Percentiles rank a stretch among this genome's conserved stretches.
phyloP scores from a whole-genome alignment of 495 filamentous ascomycete genomes.

The Aspergillus mulundensis region DNA sequence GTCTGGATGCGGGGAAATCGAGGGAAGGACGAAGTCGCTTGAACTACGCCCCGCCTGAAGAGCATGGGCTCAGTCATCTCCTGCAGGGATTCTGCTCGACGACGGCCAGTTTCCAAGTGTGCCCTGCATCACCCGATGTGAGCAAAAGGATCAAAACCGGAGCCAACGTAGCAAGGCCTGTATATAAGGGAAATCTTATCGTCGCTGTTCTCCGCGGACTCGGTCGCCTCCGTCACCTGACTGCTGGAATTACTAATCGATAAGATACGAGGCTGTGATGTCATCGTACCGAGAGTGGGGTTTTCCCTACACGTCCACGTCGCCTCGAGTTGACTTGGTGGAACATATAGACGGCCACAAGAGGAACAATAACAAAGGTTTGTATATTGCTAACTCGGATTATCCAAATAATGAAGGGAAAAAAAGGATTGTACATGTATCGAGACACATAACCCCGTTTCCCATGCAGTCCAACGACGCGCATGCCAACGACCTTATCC shows the following conservation, averaged over 20 bases:
- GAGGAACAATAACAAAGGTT: too few relatives aligned
- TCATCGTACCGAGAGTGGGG: too few relatives aligned
- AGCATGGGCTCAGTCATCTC: slow-evolving; percentile 18
- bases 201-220: slow-evolving; percentile 8
- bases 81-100: slow-evolving; percentile 10
- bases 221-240: slow-evolving; percentile 7
- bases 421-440: too few relatives aligned
- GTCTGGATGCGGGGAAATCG: slow-evolving; percentile 17
- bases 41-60: slow-evolving; percentile 11
- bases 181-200: neutral
- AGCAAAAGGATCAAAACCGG: neutral
- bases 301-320: too few relatives aligned
- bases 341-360: too few relatives aligned
- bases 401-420: too few relatives aligned
- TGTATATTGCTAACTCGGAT: too few relatives aligned
- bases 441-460: neutral
- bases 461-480: neutral
- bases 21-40: slow-evolving; percentile 9
- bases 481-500: neutral
- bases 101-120: neutral
- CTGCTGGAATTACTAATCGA: slow-evolving; percentile 4
- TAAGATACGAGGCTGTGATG: neutral
- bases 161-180: neutral
- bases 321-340: too few relatives aligned
- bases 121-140: neutral